These are phyloP conservation scores for Adansonia grandidieri DNA, from an alignment of 441 rosid species.

Conservation along the genomic window DNA sequence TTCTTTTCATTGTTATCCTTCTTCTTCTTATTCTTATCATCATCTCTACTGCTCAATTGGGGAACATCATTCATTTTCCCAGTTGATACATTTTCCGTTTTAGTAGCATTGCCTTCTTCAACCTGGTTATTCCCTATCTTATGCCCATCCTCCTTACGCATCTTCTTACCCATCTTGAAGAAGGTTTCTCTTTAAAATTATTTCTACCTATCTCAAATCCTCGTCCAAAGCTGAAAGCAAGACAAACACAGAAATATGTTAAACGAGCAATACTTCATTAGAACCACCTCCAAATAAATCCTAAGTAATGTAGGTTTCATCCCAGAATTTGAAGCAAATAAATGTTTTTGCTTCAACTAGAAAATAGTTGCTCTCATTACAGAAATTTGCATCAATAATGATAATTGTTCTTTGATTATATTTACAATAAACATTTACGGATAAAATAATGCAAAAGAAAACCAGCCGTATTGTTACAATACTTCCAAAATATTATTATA, in stretches of 20 bases:
- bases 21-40: slow-evolving; percentile 14
- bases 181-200: slow-evolving; percentile 10
- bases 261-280: neutral
- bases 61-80: neutral
- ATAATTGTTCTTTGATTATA: neutral
- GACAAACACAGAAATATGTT: neutral
- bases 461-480: neutral
- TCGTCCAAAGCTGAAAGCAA: slow-evolving; percentile 26
- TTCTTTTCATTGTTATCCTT: slow-evolving; percentile 12
- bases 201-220: neutral
- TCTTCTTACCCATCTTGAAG: slow-evolving; percentile 32
- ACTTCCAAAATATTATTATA: neutral
- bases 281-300: neutral
- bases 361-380: neutral
- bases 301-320: neutral
- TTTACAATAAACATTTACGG: neutral
- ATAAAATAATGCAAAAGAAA: neutral
- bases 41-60: neutral
- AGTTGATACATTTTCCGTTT: slow-evolving; percentile 7
- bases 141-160: slow-evolving; percentile 14
- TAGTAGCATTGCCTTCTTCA: neutral
- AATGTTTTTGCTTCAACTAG: neutral
- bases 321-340: neutral
- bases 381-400: neutral
- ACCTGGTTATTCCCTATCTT: slow-evolving; percentile 10